Evolutionary conservation across 768 basidiomycete genomes (phyloP), one percentile per base, ranked within the genome.

Genomic region (Botryobasidium botryosum): DNA sequence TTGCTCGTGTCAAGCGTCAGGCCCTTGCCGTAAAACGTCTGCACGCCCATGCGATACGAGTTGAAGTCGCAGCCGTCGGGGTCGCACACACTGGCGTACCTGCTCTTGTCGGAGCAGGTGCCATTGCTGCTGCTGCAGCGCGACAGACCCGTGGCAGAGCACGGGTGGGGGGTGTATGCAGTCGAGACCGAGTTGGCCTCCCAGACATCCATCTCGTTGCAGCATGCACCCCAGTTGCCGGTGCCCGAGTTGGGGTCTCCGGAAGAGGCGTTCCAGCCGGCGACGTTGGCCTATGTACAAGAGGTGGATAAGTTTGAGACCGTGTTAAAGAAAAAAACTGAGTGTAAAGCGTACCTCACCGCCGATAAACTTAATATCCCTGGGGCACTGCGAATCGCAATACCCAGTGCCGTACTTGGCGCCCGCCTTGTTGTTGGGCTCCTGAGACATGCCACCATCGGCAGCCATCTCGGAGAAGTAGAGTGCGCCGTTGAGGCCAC

Each of bases 361-460:
- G 57, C 67, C 62, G 54, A 75, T 74, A 61, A 72, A 74, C 61
- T 75, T 74, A 60, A 74, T 58, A 55, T 73, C 72, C 29, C 63
- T 63, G 1, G 71, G 71, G 60, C 72, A 74, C 56, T 74, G 72
- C 15, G 74, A 67, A 56, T 76, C 74, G 57, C 74, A 75, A 59
- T 76, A 76, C 10, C 74, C 74, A n/a, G 72, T 73, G 36, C 73
- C 72, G 59, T 69, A 76, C 57, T 70, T 66, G 54, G 72, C 69
- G 52, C 71, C 71, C 43, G 71, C 52, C 64, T 68, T 68, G 66
- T 75, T 74, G 56, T 51, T 61, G n/a, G 70, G 48, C 61, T 59
- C 70, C 52, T 64, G 61, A 44, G 70, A 49, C 50, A 64, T 37
- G 33, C 71, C 72, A 62, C 72, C 72, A 51, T 74, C 70, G 8